Conservation (phyloP, 768 basidiomycete genomes). For the Hydnomerulius pinastri region DNA sequence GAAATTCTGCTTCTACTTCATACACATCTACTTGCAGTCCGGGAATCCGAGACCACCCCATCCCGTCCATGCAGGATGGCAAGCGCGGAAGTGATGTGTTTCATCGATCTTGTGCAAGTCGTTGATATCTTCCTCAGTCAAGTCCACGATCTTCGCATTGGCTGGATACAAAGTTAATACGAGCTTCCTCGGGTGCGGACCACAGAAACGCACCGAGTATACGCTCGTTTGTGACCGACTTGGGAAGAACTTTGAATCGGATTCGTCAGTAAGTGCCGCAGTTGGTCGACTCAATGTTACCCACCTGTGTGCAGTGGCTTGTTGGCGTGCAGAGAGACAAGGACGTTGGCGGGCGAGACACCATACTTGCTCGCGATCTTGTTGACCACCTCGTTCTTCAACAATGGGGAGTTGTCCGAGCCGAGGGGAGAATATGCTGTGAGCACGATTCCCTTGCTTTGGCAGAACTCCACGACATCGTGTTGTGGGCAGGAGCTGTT, state of each 20-base stretch:
- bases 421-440: slow-evolving; percentile 84
- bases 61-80: slow-evolving; percentile 64
- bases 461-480: slow-evolving; percentile 64
- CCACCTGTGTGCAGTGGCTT: slow-evolving; percentile 54
- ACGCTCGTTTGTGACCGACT: slow-evolving; percentile 72
- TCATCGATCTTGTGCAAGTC: slow-evolving; percentile 63
- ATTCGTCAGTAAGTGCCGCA: slow-evolving; percentile 14
- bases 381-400: slow-evolving; percentile 57
- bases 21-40: slow-evolving; percentile 42
- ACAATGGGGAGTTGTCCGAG: slow-evolving; percentile 67
- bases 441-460: slow-evolving; percentile 62
- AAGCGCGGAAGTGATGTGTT: slow-evolving; percentile 62
- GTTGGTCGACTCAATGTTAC: not conserved
- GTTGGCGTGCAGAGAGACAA: slow-evolving; percentile 76
- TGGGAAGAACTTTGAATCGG: slow-evolving; percentile 56
- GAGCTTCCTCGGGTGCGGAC: not conserved
- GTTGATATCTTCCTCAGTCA: slow-evolving; percentile 60
- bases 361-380: slow-evolving; percentile 63
- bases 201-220: slow-evolving; percentile 46
- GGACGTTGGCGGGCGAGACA: slow-evolving; percentile 62
- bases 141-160: slow-evolving; percentile 62
- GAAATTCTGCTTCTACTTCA: not conserved
- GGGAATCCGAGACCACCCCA: slow-evolving; percentile 64
- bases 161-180: slow-evolving; percentile 31
- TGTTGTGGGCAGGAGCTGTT: slow-evolving; percentile 66